Base-by-base conservation (phyloP, 768 basidiomycete genomes). In the Holtermannia corniformis region DNA sequence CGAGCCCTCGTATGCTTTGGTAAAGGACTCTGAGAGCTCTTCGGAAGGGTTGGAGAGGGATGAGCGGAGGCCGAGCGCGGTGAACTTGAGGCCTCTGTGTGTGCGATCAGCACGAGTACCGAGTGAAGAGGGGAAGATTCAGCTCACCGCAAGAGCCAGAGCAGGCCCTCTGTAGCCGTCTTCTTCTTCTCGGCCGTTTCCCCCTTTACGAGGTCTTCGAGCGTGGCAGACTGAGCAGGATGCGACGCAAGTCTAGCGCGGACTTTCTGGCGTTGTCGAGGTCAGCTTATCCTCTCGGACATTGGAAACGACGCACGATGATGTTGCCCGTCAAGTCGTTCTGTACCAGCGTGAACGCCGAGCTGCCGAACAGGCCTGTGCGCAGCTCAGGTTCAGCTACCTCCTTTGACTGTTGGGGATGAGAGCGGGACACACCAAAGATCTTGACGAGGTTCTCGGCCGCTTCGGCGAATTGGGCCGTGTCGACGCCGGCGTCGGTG, bases 251-350 rank as follows among this genome's bases (percentile, higher is more conserved):
- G 87, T 42, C 89, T 82, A 14, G 82, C 77, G 50, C 83, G 81
- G 53, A 95, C 83, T 92, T 99, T 99, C 93, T 95, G 67, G 24
- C 27, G 45, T 46, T 28, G 46, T 21, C 26, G n/a, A 37, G 32
- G 7, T 7, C 32, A 11, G 32, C 32, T 22, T 11, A 21, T 2
- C 21, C 14, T 37, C 3, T 11, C 32, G 32, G 53, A 42, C 4
- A n/a, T 42, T n/a, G n/a, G n/a, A n/a, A n/a, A 13, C n/a, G 13
- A 81, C 74, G 63, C 64, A 95, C 93, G 47, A 77, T 74, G 73
- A 97, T 95, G 75, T 99, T 99, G 25, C 90, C 88, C 51, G 79
- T 86, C 63, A 99, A 63, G 75, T 99, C 95, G 61, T 68, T 78
- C 73, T 89, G 83, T 16, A 99, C 95, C 32, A 84, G 77, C 1